Conservation (phyloP, 2,329 filamentous ascomycete genomes). For the Fusarium keratoplasticum region DNA sequence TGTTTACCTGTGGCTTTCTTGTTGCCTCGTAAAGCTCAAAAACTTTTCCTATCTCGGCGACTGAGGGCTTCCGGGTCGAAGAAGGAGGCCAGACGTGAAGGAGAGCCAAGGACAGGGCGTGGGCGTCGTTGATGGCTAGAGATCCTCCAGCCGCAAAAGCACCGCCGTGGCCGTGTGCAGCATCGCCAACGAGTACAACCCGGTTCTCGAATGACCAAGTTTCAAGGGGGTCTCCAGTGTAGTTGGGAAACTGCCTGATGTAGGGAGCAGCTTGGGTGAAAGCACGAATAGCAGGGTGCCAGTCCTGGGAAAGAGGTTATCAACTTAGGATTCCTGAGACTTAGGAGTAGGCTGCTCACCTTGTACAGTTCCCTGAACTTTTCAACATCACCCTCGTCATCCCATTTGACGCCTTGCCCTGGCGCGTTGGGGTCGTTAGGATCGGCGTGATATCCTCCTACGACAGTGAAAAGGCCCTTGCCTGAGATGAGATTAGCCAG, state of each 20-base stretch:
- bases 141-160: not conserved
- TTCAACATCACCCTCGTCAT: not conserved
- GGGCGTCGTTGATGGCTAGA: slow-evolving; percentile 1
- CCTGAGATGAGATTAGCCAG: no score
- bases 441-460: not conserved
- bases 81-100: not conserved
- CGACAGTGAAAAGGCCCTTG: not conserved
- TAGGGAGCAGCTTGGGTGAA: not conserved
- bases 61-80: not conserved
- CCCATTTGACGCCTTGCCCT: not conserved
- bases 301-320: not conserved
- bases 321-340: not conserved
- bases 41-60: not conserved
- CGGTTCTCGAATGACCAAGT: not conserved
- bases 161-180: not conserved
- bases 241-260: not conserved
- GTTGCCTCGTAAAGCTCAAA: not conserved
- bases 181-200: not conserved
- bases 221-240: not conserved
- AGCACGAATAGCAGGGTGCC: slow-evolving; percentile 1
- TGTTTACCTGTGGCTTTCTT: not conserved
- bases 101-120: not conserved
- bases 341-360: not conserved
- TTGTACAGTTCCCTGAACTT: not conserved
- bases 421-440: not conserved